Base-by-base conservation (phyloP, 2,329 filamentous ascomycete genomes). In the Knoxdaviesia proteae region DNA sequence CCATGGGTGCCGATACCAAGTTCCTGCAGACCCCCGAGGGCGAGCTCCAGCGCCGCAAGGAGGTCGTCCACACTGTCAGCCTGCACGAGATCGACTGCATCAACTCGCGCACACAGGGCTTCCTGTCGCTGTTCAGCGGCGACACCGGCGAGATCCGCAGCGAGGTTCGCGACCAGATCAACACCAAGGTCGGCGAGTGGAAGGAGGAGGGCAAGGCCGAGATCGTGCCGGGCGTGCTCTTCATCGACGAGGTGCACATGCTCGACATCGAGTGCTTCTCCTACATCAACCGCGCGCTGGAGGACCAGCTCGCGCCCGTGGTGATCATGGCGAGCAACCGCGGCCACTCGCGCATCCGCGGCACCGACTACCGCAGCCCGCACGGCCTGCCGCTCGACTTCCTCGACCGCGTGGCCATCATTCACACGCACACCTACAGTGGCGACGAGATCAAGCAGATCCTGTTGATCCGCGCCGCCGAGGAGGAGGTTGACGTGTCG, bases 181-280 rank as follows among this genome's bases (percentile, higher is more conserved):
- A 98, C 65, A 94, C 84, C 51, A 98, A 98, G 63, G 87, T 98
- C 2, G 87, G 80, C 40, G 90, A 98, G 62, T 98, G 90, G 90
- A 94, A 93, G 62, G 90, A 98, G 61, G 90, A 98, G 62, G 90
- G 90, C 63, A 98, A 98, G 61, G 90, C 90, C 3, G 87, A 93
- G 62, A 96, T 98, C 43, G 86, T 98, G 0, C 90, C 90, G 0
- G 90, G 90, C 39, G 90, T 98, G 6, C 67, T 98, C 6, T 98
- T 98, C 67, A 93, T 98, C 54, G 90, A 98, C 54, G 90, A 98
- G 64, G 88, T 98, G 5, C 90, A 98, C 68, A 96, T 98, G 88
- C 81, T 98, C 45, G 90, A 98, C 58, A 94, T 96, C 49, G 90
- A 98, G 61, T 96, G 88, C 66, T 98, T 94, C 67, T 92, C 86